phyloP scores from a whole-genome alignment of 495 filamentous ascomycete species.

The Daldinia grandis region DNA sequence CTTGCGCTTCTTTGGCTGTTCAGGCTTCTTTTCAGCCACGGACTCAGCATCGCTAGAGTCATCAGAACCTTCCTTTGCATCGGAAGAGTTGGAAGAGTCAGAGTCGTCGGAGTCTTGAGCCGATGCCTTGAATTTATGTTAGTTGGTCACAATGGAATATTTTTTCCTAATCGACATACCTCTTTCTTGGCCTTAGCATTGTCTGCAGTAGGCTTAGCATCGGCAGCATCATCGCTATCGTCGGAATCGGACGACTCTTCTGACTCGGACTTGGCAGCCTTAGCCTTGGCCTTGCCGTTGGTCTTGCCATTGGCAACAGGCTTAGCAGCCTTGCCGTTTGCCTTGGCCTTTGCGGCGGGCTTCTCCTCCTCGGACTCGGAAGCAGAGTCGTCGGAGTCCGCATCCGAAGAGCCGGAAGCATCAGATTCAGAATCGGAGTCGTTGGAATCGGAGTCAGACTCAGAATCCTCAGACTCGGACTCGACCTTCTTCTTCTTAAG shows the following conservation, averaged over 20 bases:
- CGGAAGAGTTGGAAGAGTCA: conserved; percentile 53
- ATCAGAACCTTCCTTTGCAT: conserved; percentile 49
- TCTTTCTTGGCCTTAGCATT: conserved; percentile 59
- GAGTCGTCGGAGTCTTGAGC: conserved; percentile 53
- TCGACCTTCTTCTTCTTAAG: conserved; percentile 63
- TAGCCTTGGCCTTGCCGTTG: conserved; percentile 31
- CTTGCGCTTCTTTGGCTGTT: conserved; percentile 88
- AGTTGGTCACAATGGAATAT: background rate
- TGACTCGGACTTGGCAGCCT: conserved; percentile 32
- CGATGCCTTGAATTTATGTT: conserved; percentile 28
- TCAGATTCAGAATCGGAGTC: conserved; percentile 48
- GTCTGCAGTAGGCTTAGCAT: conserved; percentile 48
- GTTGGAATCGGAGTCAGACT: conserved; percentile 21
- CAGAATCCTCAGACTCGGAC: conserved; percentile 37
- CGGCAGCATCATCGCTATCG: conserved; percentile 10
- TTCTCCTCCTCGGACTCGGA: conserved; percentile 32
- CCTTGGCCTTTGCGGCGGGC: conserved; percentile 25
- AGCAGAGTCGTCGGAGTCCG: conserved; percentile 45
- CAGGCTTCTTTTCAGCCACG: conserved; percentile 58
- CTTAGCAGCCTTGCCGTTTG: conserved; percentile 26
- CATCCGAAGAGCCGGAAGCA: conserved; percentile 48
- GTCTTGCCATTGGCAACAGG: conserved; percentile 11
- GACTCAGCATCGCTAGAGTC: conserved; percentile 54
- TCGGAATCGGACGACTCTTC: conserved; percentile 55
- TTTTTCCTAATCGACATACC: conserved; percentile 32